Evolutionary conservation across 257 asterid species (phyloP).

Genomic region (Petunia secreta): DNA sequence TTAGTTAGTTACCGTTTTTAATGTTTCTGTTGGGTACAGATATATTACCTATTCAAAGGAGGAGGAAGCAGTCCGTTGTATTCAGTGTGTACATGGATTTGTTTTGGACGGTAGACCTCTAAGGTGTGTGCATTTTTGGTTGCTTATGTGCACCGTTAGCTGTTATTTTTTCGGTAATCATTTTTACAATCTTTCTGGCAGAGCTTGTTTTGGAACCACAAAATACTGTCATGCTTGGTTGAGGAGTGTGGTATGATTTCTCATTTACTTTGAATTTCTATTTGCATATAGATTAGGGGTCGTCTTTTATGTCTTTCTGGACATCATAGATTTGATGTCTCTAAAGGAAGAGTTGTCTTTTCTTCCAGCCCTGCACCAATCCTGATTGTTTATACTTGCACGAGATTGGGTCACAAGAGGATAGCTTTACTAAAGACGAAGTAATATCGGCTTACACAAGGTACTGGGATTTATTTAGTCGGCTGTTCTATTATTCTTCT

Average conservation of each 20-base stretch:
- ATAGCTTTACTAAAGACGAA: constrained; percentile 92
- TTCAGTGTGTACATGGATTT: constrained; percentile 93
- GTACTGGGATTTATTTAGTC: constrained; percentile 41
- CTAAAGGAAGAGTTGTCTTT: constrained; percentile 23
- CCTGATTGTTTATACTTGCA: constrained; percentile 91
- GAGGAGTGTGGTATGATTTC: constrained; percentile 68
- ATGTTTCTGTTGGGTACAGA: constrained; percentile 41
- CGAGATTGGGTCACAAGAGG: constrained; percentile 84
- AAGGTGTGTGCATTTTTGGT: constrained; percentile 50
- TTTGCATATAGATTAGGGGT: background rate
- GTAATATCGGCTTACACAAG: constrained; percentile 85
- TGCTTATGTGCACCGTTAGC: background rate
- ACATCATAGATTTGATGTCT: background rate
- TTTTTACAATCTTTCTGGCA: constrained; percentile 44
- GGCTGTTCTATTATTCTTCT: background rate
- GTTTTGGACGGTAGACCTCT: constrained; percentile 76
- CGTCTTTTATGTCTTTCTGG: background rate
- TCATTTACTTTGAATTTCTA: constrained; percentile 8
- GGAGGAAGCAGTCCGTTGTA: constrained; percentile 94
- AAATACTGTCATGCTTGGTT: constrained; percentile 95
- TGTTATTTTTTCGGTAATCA: constrained; percentile 24
- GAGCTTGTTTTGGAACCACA: constrained; percentile 96
- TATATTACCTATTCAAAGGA: constrained; percentile 89
- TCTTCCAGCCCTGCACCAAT: constrained; percentile 85
- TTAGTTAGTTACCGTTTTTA: background rate